Evolutionary conservation across 1,139 yeast species (phyloP), one percentile per base, ranked within the genome.

Genomic region (Debaryomyces coudertii): DNA sequence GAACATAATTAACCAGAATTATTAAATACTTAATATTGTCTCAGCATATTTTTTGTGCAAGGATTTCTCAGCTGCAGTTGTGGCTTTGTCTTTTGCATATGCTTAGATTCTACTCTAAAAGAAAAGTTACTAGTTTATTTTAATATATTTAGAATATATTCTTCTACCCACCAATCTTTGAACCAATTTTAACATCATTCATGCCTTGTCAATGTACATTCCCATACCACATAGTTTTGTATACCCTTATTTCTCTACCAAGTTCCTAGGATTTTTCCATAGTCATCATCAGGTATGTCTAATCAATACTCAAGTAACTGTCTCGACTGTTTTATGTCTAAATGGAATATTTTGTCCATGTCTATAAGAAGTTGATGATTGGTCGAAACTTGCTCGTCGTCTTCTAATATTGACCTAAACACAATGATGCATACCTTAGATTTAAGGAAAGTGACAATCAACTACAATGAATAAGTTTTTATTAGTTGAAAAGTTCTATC

Each of bases 291-390:
- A 1, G 71, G 71, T 1, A 59, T 54, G 1, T 71, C 71, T 40
- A 56, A 67, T 67, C 69, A 67, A 47, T 67, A 67, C 45, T 67
- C 67, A 30, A 67, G 49, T 4, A 67, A 49, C 0, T n/a, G n/a
- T n/a, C n/a, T 71, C 72, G 1, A 71, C 72, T 4, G 66, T 57
- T 3, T 29, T 44, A 44, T 20, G 22, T 61, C 71, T 15, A 36
- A 33, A 44, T 67, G 71, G 1, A 69, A 61, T 1, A 46, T 58
- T 42, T 60, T 57, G 47, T 67, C 72, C 8, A 65, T 53, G 4
- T 50, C 46, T 0, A 60, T 62, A 11, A 67, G 49, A 37, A 53
- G 49, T 27, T 52, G 45, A 40, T 69, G 53, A 33, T 62, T 63
- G 7, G 53, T 58, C 1, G 55, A 47, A 12, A 61, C 47, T 43